Evolutionary conservation across 495 filamentous ascomycete genomes (phyloP).

Genomic region (Aspergillus ostianus): DNA sequence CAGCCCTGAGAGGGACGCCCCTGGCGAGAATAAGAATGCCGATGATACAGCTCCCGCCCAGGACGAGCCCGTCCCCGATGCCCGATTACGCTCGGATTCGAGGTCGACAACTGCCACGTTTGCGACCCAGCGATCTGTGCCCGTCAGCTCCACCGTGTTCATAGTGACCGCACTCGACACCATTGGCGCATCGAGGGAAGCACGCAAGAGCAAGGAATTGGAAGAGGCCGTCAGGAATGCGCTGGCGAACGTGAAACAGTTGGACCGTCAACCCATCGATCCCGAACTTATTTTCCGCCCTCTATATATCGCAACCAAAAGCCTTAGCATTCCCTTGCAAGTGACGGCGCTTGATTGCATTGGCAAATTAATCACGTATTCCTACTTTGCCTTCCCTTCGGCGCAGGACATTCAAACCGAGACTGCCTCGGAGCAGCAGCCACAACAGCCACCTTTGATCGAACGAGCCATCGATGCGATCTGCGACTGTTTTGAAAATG

Average conservation of each 20-base stretch:
- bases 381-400: conserved; percentile 84
- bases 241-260: conserved; percentile 74
- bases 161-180: conserved; percentile 87
- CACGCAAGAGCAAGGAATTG: conserved; percentile 74
- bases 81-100: conserved; percentile 55
- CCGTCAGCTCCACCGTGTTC: conserved; percentile 91
- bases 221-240: conserved; percentile 78
- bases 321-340: conserved; percentile 75
- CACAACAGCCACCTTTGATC: conserved; percentile 70
- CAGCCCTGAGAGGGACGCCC: conserved; percentile 12
- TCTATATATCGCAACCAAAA: conserved; percentile 81
- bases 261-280: conserved; percentile 66
- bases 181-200: conserved; percentile 86
- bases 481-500: conserved; percentile 97
- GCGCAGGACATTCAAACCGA: conserved; percentile 44
- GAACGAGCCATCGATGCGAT: conserved; percentile 98
- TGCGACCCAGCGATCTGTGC: conserved; percentile 50
- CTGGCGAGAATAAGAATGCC: conserved; percentile 10
- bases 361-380: conserved; percentile 97
- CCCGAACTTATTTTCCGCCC: conserved; percentile 91
- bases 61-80: conserved; percentile 32
- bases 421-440: conserved; percentile 46
- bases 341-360: conserved; percentile 96
- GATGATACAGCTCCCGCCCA: conserved; percentile 11
- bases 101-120: conserved; percentile 56